A percentile compares a stretch with the other conserved stretches of the same genome.
Evolutionary conservation across 1,284 basidiomycete species (phyloP).

Genomic region (Naganishia liquefaciens): DNA sequence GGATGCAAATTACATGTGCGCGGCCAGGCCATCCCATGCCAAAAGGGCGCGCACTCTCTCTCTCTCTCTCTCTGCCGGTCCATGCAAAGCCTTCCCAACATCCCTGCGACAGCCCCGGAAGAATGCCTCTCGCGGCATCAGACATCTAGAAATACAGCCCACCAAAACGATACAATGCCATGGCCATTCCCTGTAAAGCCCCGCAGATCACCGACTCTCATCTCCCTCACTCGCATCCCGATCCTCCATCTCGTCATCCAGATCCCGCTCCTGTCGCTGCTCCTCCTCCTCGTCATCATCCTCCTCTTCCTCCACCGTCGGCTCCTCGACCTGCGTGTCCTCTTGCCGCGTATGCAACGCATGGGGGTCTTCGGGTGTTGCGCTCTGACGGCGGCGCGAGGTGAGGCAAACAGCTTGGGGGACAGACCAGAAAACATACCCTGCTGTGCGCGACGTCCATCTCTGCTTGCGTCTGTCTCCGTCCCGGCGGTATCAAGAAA

Average conservation of each 20-base stretch:
- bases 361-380: constrained; percentile 24
- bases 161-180: background rate
- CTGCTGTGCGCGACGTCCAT: constrained; percentile 8
- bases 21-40: background rate
- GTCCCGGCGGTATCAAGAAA: constrained; percentile 24
- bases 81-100: too few relatives aligned
- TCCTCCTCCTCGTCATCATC: constrained; percentile 8
- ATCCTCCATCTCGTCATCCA: constrained; percentile 33
- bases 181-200: too few relatives aligned
- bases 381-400: constrained; percentile 1
- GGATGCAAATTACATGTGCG: constrained; percentile 15
- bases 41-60: too few relatives aligned
- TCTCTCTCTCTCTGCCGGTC: too few relatives aligned
- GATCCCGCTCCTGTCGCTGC: constrained; percentile 11
- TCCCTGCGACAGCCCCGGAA: too few relatives aligned
- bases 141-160: too few relatives aligned
- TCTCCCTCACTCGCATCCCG: constrained; percentile 15
- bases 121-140: too few relatives aligned
- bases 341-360: constrained; percentile 10
- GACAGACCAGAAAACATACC: background rate
- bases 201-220: background rate
- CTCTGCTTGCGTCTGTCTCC: constrained; percentile 26
- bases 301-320: constrained; percentile 5
- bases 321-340: constrained; percentile 15
- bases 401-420: too few relatives aligned